Evolutionary conservation across 495 filamentous ascomycete genomes (phyloP).

Genomic region (Aspergillus heteromorphus): DNA sequence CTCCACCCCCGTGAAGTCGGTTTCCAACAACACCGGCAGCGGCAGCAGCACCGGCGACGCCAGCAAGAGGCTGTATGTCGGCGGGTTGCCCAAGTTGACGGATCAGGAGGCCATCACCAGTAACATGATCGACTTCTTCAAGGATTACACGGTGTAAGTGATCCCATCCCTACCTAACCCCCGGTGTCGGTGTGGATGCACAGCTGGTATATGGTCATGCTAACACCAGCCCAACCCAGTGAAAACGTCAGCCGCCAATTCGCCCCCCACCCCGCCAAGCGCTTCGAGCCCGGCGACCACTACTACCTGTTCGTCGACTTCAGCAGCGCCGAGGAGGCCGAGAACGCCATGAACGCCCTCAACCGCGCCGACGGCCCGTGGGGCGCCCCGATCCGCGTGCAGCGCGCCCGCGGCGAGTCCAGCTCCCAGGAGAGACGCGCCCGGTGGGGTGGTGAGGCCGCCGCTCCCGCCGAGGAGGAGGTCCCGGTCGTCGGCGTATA

Average conservation of each 20-base stretch:
- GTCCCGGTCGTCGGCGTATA: constrained; percentile 13
- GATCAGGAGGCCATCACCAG: constrained; percentile 48
- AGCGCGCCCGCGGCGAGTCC: constrained; percentile 33
- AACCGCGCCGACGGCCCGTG: constrained; percentile 40
- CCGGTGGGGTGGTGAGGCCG: constrained; percentile 12
- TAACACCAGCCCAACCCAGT: too few species aligned
- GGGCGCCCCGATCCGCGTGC: constrained; percentile 42
- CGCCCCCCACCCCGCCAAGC: constrained; percentile 49
- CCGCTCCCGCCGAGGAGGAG: constrained; percentile 2
- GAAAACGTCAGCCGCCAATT: constrained; percentile 62
- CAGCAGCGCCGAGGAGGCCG: constrained; percentile 47
- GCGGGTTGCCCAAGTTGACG: constrained; percentile 54
- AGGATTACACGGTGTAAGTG: constrained; percentile 50
- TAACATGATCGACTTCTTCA: constrained; percentile 55
- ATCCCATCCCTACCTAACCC: too few species aligned
- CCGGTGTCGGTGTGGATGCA: too few species aligned
- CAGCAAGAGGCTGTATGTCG: constrained; percentile 56
- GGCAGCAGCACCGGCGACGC: constrained; percentile 33
- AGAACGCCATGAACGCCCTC: constrained; percentile 40
- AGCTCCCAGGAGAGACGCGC: constrained; percentile 20
- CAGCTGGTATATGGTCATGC: neutral
- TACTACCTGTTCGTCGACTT: constrained; percentile 69
- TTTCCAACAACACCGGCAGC: constrained; percentile 7
- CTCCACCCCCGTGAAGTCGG: neutral
- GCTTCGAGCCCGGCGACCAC: constrained; percentile 49